Conservation (phyloP, 495 filamentous ascomycete genomes). For the Aspergillus heteromorphus region DNA sequence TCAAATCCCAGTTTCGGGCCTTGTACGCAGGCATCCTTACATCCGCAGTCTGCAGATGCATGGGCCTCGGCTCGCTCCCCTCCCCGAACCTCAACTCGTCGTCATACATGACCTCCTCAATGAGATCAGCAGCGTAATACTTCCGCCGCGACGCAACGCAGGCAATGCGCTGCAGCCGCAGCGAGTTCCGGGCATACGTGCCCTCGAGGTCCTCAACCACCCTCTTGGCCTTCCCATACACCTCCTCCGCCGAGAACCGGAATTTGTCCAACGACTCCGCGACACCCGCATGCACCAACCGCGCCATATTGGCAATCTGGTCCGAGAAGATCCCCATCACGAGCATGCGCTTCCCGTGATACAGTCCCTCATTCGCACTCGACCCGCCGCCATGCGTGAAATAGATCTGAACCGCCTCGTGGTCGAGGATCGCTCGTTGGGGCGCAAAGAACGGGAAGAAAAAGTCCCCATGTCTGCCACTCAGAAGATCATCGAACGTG, state of each 20-base stretch:
- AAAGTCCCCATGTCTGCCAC: slow-evolving; percentile 18
- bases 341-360: slow-evolving; percentile 28
- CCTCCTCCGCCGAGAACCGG: slow-evolving; percentile 24
- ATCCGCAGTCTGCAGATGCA: slow-evolving; percentile 40
- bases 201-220: slow-evolving; percentile 19
- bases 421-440: slow-evolving; percentile 30
- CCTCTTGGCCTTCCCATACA: slow-evolving; percentile 18
- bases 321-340: slow-evolving; percentile 31
- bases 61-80: slow-evolving; percentile 18
- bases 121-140: slow-evolving; percentile 29
- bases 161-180: slow-evolving; percentile 30
- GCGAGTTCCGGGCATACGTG: slow-evolving; percentile 15
- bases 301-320: slow-evolving; percentile 26
- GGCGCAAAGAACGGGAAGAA: slow-evolving; percentile 25
- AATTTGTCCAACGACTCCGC: slow-evolving; percentile 25
- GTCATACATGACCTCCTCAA: slow-evolving; percentile 37
- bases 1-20: slow-evolving; percentile 31
- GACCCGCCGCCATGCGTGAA: slow-evolving; percentile 33
- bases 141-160: slow-evolving; percentile 27
- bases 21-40: slow-evolving; percentile 29
- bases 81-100: slow-evolving; percentile 19
- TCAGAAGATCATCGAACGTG: slow-evolving; percentile 19
- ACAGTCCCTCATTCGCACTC: slow-evolving; percentile 34
- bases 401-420: slow-evolving; percentile 21
- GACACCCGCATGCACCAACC: slow-evolving; percentile 26